Base-by-base conservation (phyloP, 257 asterid species). In the Gentiana straminea region DNA sequence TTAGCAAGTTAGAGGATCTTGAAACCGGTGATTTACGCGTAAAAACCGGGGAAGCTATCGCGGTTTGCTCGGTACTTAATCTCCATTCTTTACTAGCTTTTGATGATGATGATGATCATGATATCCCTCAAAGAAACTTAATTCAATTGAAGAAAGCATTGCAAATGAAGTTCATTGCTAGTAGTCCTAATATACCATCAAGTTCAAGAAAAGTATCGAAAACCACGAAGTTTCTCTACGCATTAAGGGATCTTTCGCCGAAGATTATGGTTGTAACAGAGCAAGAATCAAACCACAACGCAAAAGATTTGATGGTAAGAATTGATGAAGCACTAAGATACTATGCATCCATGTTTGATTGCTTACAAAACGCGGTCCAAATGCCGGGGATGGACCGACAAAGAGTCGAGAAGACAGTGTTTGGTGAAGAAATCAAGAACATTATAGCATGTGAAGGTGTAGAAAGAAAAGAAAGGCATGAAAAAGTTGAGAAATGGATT, bases 41-140 rank as follows among this genome's bases (percentile, higher is more conserved):
- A 51, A 84, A 84, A 70, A 70, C 81, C 0, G 85, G 94, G 33
- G 94, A 84, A 54, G 89, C 94, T 54, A 74, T 84, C 24, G 89
- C 83, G 0, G 51, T 81, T 39, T 71, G 78, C 67, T 79, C 83
- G 0, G 71, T 62, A 8, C 72, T 79, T 39, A 76, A 76, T 66
- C 62, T 81, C 15, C 86, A 81, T 66, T 51, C 80, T 35, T 73
- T 81, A 3, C 50, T 79, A 60, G 83, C 89, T 2, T 51, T 58
- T 5, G 81, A 76, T 53, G 77, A 73, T 48, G 80, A 73, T 12
- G 49, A 49, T 66, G 33, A 57, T 2, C 52, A 43, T 44, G 70
- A 38, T 24, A 63, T 64, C 47, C 51, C 80, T 8, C 70, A 58
- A 52, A 46, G 75, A 2, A 52, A 35, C 53, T 58, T 56, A 1